Evolutionary conservation across 1,284 basidiomycete species (phyloP), one percentile per base, ranked within the genome.

Genomic region (Puccinia triticina): DNA sequence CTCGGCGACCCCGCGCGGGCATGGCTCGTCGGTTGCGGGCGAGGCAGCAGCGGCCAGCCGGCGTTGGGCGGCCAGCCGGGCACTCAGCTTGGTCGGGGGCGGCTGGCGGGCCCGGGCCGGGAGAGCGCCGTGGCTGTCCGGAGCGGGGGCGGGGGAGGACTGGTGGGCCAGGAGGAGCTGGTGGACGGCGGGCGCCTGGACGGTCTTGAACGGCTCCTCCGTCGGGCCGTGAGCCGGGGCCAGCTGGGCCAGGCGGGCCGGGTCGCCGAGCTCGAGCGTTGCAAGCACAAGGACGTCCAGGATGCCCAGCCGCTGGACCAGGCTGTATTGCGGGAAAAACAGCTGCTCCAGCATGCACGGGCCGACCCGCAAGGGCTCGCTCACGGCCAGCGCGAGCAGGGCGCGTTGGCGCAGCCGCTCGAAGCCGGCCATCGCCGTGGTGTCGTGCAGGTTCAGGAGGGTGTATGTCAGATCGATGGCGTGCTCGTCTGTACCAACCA

Each of bases 321-420:
- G 34, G 21, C 64, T 71, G 26, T 80, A 80, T 29, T 80, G 78
- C 16, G 72, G 78, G 57, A 40, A 80, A 61, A 80, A 80, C 14
- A 80, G 29, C 43, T 80, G 78, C 14, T 80, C 78, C 14, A 80
- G 72, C 1, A 80, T n/a, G 26, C 78, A 80, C 11, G 67, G 53
- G 18, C 64, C 78, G 34, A 80, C 78, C 1, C 57, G 43, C 40
- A 43, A 3, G 12, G 78, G 78, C 10, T 18, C 66, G 18, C 32
- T 10, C 11, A 48, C 53, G 2, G 73, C 34, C 10, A 80, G 23
- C 10, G 78, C 66, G 3, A 57, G 53, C 37, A 80, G 48, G 23
- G 34, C 34, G 18, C 23, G 48, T 61, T 80, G 78, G 11, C 78
- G 48, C 12, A 46, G 57, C 11, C 53, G 10, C 29, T 67, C 64